These are phyloP conservation scores for Ilyonectria destructans DNA, from an alignment of 2,329 filamentous ascomycete genomes.

Conservation along the genomic window DNA sequence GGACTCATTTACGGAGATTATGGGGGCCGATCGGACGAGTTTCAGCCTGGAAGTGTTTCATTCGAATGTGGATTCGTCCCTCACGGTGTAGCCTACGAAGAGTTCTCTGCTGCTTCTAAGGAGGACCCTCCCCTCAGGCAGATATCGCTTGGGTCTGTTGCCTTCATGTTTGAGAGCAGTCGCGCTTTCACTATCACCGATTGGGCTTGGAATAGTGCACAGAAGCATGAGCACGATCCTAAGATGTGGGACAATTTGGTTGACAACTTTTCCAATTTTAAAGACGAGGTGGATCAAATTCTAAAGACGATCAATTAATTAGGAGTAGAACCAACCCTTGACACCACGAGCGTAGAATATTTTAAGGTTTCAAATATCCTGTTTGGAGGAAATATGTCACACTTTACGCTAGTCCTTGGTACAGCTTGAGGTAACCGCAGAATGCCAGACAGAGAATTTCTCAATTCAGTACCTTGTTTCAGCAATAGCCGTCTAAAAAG, in stretches of 20 bases:
- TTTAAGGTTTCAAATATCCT: no score
- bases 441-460: no score
- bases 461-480: no score
- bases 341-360: no score
- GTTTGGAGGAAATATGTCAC: no score
- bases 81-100: constrained; percentile 39
- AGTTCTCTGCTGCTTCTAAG: constrained; percentile 28
- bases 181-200: constrained; percentile 34
- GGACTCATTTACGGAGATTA: constrained; percentile 62
- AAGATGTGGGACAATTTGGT: constrained; percentile 37
- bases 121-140: constrained; percentile 27
- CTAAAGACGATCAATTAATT: no score
- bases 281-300: constrained; percentile 29
- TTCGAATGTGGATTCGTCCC: constrained; percentile 40
- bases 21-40: constrained; percentile 45
- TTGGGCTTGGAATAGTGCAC: constrained; percentile 31
- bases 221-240: constrained; percentile 32
- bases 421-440: no score
- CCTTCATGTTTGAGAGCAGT: constrained; percentile 35
- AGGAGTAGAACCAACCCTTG: no score
- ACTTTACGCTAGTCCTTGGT: no score
- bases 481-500: no score
- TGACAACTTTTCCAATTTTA: constrained; percentile 35
- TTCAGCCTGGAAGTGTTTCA: constrained; percentile 35
- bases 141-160: constrained; percentile 26